phyloP scores from a whole-genome alignment of 805 yeast species.

The Metschnikowia matae region DNA sequence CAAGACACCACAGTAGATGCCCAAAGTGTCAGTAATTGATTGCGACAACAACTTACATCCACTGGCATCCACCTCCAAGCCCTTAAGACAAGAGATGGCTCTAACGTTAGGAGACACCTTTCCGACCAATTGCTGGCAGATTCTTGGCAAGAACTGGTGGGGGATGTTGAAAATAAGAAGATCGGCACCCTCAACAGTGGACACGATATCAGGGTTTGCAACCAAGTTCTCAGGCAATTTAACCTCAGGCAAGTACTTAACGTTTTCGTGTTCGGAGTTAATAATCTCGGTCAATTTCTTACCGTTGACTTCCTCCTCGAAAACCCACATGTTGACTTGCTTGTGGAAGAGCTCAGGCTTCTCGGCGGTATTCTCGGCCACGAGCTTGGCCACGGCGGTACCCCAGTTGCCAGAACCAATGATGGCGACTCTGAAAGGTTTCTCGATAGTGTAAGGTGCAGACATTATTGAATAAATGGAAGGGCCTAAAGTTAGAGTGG shows the following conservation, averaged over 20 bases:
- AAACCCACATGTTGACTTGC: slow-evolving; percentile 45
- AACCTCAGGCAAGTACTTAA: slow-evolving; percentile 42
- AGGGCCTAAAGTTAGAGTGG: too few relatives aligned
- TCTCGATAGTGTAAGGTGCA: slow-evolving; percentile 29
- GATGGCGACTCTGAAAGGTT: slow-evolving; percentile 37
- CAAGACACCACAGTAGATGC: slow-evolving; percentile 42
- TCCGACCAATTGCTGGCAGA: slow-evolving; percentile 38
- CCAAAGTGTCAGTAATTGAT: slow-evolving; percentile 41
- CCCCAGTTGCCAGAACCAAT: slow-evolving; percentile 49
- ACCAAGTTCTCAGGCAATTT: slow-evolving; percentile 38
- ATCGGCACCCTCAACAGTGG: slow-evolving; percentile 39
- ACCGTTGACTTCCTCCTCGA: slow-evolving; percentile 40
- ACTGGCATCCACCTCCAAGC: slow-evolving; percentile 40
- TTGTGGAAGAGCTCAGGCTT: slow-evolving; percentile 37
- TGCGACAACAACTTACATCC: slow-evolving; percentile 44
- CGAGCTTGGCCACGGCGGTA: slow-evolving; percentile 43
- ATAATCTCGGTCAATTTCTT: slow-evolving; percentile 41
- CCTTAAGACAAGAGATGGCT: slow-evolving; percentile 45
- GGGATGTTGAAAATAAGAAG: slow-evolving; percentile 44
- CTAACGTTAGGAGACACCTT: slow-evolving; percentile 34
- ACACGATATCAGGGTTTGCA: slow-evolving; percentile 38
- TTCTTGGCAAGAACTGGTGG: slow-evolving; percentile 41
- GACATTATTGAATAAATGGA: slow-evolving; percentile 16
- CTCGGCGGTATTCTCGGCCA: slow-evolving; percentile 40
- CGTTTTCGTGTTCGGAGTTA: slow-evolving; percentile 41